Conservation (phyloP, 257 asterid species). For the Przewalskia tangutica region DNA sequence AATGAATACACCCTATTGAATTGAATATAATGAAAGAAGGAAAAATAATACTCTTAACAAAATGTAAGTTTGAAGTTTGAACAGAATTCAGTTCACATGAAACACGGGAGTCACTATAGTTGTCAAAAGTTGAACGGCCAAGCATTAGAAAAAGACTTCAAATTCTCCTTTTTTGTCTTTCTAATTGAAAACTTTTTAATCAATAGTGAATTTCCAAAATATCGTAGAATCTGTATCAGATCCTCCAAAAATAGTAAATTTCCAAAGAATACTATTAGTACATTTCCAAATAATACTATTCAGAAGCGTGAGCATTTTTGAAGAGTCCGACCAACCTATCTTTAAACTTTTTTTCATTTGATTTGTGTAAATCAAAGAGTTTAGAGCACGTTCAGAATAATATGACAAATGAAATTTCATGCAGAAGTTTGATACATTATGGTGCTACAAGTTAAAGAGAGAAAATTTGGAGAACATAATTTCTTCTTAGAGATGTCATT, state of each 20-base stretch:
- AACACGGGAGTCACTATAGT: background rate
- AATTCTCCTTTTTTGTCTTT: background rate
- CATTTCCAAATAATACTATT: too few species aligned
- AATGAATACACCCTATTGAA: background rate
- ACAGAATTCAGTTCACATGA: background rate
- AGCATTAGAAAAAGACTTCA: background rate
- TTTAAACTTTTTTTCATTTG: background rate
- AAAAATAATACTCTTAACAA: background rate
- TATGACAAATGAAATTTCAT: background rate
- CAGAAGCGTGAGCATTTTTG: too few species aligned
- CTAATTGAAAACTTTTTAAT: too few species aligned
- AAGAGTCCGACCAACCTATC: too few species aligned
- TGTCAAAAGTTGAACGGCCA: background rate
- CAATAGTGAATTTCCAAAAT: too few species aligned
- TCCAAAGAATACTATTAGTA: too few species aligned
- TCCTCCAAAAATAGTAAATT: too few species aligned
- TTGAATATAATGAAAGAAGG: background rate
- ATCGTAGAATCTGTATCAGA: too few species aligned
- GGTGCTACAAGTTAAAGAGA: background rate
- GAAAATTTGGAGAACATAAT: background rate
- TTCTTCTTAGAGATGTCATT: slow-evolving; percentile 6
- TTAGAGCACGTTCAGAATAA: background rate
- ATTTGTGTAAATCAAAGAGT: background rate
- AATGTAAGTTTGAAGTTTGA: background rate
- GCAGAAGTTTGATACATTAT: background rate